phyloP scores from a whole-genome alignment of 306 rosid genomes.

The Cercis canadensis region DNA sequence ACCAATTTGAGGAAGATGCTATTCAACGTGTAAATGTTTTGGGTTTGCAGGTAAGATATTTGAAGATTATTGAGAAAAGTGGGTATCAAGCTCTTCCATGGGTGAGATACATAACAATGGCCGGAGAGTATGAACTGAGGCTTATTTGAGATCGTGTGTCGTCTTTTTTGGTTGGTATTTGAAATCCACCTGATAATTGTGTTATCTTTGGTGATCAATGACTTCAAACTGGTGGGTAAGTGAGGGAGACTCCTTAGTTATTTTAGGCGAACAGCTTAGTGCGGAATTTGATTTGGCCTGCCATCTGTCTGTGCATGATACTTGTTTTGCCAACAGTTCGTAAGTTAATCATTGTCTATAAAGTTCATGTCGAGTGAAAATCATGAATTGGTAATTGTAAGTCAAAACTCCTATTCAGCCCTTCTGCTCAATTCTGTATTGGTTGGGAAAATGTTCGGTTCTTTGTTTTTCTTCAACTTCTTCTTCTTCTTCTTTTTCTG shows the following conservation, averaged over 20 bases:
- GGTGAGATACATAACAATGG: slow-evolving; percentile 99
- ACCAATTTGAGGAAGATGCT: slow-evolving; percentile 10
- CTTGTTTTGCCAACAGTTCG: slow-evolving; percentile 39
- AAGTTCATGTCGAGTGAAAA: slow-evolving; percentile 37
- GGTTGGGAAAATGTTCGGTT: slow-evolving; percentile 23
- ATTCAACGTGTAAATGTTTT: slow-evolving; percentile 27
- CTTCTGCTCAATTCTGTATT: slow-evolving; percentile 36
- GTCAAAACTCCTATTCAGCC: slow-evolving; percentile 22
- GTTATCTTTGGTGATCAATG: slow-evolving; percentile 34
- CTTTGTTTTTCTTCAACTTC: not conserved
- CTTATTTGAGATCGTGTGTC: slow-evolving; percentile 58
- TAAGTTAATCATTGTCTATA: slow-evolving; percentile 48
- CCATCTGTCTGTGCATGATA: slow-evolving; percentile 42
- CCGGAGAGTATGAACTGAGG: slow-evolving; percentile 95
- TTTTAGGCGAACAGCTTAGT: slow-evolving; percentile 1
- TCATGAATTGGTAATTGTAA: slow-evolving; percentile 28
- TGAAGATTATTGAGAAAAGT: slow-evolving; percentile 96
- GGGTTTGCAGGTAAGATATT: slow-evolving; percentile 78
- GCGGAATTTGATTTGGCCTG: slow-evolving; percentile 40
- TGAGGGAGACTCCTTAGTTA: slow-evolving; percentile 13
- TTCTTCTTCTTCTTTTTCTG: not conserved
- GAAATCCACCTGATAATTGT: slow-evolving; percentile 33
- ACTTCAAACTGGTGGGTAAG: slow-evolving; percentile 38
- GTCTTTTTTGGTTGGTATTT: slow-evolving; percentile 26
- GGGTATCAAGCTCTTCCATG: slow-evolving; percentile 99